Percentiles rank a stretch among this genome's conserved stretches.
These are phyloP conservation scores for Alternaria sp. DNA, from an alignment of 2,329 filamentous ascomycete genomes.

Conservation along the genomic window DNA sequence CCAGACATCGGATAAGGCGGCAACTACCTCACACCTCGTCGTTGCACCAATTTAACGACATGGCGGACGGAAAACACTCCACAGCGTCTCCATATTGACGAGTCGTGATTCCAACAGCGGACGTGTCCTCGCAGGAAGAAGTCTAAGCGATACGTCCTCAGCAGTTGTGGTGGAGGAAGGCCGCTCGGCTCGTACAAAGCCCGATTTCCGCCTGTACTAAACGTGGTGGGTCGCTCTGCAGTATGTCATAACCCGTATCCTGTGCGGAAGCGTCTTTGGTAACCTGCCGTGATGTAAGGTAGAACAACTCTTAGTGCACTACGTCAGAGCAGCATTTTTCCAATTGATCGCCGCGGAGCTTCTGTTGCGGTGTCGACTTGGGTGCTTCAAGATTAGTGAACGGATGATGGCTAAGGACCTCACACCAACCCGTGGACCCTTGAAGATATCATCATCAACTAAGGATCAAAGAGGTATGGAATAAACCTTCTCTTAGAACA, in stretches of 20 bases:
- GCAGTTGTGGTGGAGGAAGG: constrained; percentile 2
- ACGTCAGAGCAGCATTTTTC: neutral
- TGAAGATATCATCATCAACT: neutral
- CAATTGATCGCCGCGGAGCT: neutral
- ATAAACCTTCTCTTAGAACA: neutral
- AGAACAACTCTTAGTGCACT: neutral
- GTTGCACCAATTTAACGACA: neutral
- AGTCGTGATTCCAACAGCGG: neutral
- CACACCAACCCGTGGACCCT: neutral
- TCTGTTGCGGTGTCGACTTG: neutral
- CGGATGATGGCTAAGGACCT: neutral
- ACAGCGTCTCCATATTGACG: constrained; percentile 3
- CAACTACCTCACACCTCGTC: neutral
- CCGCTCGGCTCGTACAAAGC: constrained; percentile 1
- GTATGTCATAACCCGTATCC: constrained; percentile 15
- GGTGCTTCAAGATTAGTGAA: neutral
- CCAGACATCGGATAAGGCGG: neutral
- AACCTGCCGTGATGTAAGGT: neutral
- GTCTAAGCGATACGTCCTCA: constrained; percentile 10
- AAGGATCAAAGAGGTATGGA: neutral
- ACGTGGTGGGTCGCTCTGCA: constrained; percentile 8
- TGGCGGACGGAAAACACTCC: constrained; percentile 1
- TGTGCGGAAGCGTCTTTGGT: neutral
- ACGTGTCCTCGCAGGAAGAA: constrained; percentile 13
- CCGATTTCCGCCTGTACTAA: constrained; percentile 3